Base-by-base conservation (phyloP, 768 basidiomycete species). In the Boletus pseudopeckii region DNA sequence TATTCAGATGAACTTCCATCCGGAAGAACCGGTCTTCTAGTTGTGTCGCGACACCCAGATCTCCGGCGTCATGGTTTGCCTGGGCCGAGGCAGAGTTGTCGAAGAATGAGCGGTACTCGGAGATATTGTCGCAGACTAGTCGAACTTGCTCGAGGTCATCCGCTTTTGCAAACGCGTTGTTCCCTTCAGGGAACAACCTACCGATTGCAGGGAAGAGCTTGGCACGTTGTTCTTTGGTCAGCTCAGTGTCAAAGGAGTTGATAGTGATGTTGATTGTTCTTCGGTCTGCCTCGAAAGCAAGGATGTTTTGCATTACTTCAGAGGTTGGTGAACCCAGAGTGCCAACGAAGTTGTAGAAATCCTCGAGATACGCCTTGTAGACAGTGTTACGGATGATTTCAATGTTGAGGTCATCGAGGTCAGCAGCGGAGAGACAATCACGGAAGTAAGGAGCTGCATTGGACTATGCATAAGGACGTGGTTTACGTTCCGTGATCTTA, bases 301-400 rank as follows among this genome's bases (percentile, higher is more conserved):
- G 85, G 64, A 97, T 92, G 37, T 79, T 80, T 55, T 88, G 83
- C 97, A 98, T 98, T 59, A 93, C 84, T 41, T 96, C 93, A 14
- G 83, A 79, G 4, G 97, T 98, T 0, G 97, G 91, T 10, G 83
- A 80, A 39, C 92, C 88, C 33, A 98, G 75, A 8, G 87, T 83
- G 43, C 79, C 73, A 67, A 85, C 89, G 73, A 88, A 98, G 59
- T 79, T 71, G 75, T 94, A 83, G 71, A 99, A 99, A 72, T 99
- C 97, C 69, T 98, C 96, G 53, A 99, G 87, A 74, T 99, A 99
- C 17, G 94, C 88, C 71, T 97, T 98, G 82, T 98, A 98, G 34
- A 99, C 88, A 1, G 96, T 95, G 75, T 98, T 98, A 41, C 97
- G 92, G 73, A 99, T 95, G 74, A 99, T 97, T 76, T 99, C 97